Evolutionary conservation across 495 filamentous ascomycete species (phyloP), one percentile per base, ranked within the genome.

Genomic region (Podospora didyma): DNA sequence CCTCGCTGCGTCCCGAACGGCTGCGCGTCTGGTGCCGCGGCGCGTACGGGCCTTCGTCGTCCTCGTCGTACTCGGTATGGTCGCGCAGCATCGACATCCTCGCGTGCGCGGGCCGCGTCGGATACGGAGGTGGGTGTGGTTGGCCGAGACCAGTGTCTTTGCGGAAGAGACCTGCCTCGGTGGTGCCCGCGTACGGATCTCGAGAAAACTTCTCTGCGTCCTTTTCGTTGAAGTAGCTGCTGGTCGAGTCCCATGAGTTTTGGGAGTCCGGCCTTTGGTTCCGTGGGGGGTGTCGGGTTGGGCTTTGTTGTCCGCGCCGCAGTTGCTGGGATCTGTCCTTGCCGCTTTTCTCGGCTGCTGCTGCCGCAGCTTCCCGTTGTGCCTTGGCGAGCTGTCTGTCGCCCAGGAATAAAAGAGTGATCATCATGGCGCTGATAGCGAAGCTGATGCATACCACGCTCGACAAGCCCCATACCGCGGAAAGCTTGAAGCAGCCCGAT

Each of bases 381-480:
- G 22, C 48, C 16, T 11, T 16, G 48, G 1, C 48, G 16, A 35
- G 24, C 24, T 20, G 23, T 51, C 37, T 26, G 42, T 59, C 55
- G 0, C 56, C 48, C 0, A 64, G 28, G 11, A 54, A 24, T 24
- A 59, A 16, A 19, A 61, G 45, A 14, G 35, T 35, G 12, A 47
- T 46, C 24, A 56, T 53, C 20, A 57, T 9, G 0, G 62, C 52
- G 23, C 52, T 59, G n/a, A 59, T 22, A 9, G 35, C 28, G 24
- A 64, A 57, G 21, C 54, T 5, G 7, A 23, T 37, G 37, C 49
- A 61, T 3, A 59, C 28, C 11, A 28, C 59, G 0, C 59, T 51
- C 23, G 56, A 7, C 34, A 60, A 12, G 0, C 45, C 56, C 62
- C 62, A 64, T 2, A 56, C 51, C 5, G 46, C 50, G n/a, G 59